A percentile compares a stretch with the other conserved stretches of the same genome.
Evolutionary conservation across 2,329 filamentous ascomycete genomes (phyloP).

Genomic region (Penicillium thymicola): DNA sequence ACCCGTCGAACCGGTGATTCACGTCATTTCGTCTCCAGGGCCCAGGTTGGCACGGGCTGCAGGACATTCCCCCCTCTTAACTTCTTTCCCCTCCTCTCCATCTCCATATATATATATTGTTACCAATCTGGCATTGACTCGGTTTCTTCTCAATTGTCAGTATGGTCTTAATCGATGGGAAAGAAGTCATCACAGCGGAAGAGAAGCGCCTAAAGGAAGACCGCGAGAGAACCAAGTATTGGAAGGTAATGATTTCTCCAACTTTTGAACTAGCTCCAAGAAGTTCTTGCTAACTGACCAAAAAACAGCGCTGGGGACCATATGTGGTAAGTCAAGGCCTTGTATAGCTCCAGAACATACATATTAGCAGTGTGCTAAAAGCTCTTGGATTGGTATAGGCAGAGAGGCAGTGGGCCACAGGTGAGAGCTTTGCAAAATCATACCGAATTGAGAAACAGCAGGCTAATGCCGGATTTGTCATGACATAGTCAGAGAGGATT

Average conservation of each 20-base stretch:
- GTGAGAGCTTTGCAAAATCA: slow-evolving; percentile 40
- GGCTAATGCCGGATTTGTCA: slow-evolving; percentile 28
- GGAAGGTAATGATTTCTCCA: slow-evolving; percentile 65
- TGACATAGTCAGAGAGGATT: slow-evolving; percentile 76
- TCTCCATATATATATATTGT: background rate
- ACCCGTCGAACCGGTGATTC: background rate
- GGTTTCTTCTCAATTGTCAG: slow-evolving; percentile 5
- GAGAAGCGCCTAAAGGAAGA: slow-evolving; percentile 88
- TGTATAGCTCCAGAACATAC: background rate
- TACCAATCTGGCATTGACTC: background rate
- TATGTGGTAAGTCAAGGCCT: slow-evolving; percentile 56
- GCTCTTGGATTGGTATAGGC: slow-evolving; percentile 39
- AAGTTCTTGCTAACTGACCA: background rate
- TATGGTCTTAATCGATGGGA: slow-evolving; percentile 88
- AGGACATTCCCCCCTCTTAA: background rate
- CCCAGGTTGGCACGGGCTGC: slow-evolving; percentile 1
- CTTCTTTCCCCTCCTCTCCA: background rate
- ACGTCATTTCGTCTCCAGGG: slow-evolving; percentile 1
- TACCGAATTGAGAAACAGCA: background rate
- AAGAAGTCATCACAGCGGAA: slow-evolving; percentile 84
- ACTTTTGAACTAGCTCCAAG: background rate
- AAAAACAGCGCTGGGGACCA: slow-evolving; percentile 64
- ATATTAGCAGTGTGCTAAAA: background rate
- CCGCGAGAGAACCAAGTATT: slow-evolving; percentile 78
- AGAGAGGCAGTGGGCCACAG: slow-evolving; percentile 93